Evolutionary conservation across 208 protist genomes (phyloP).

Genomic region (Acanthamoeba lenticulata): DNA sequence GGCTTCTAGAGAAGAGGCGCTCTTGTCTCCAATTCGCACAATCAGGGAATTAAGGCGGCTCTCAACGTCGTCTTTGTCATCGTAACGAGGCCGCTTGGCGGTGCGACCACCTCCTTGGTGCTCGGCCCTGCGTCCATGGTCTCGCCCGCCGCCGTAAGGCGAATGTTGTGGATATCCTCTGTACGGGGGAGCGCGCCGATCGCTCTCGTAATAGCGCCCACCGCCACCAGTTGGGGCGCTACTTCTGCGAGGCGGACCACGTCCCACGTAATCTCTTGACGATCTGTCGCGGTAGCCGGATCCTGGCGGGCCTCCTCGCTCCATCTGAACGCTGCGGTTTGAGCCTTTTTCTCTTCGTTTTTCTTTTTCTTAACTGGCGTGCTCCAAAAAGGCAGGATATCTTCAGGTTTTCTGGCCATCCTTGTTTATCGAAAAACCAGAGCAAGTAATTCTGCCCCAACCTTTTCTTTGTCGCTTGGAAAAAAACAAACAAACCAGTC

Average conservation of each 20-base stretch:
- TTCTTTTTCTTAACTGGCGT: too few species aligned
- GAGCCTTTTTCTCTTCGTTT: too few species aligned
- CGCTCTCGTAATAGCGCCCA: not conserved
- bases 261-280: not conserved
- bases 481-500: too few species aligned
- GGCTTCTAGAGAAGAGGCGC: constrained; percentile 42
- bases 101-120: not conserved
- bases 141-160: not conserved
- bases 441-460: too few species aligned
- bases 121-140: not conserved
- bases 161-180: not conserved
- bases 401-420: too few species aligned
- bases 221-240: not conserved
- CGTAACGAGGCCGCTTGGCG: not conserved
- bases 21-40: constrained; percentile 43
- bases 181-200: not conserved
- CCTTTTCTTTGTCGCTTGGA: too few species aligned
- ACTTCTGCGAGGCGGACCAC: not conserved
- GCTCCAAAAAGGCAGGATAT: too few species aligned
- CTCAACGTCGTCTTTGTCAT: constrained; percentile 18
- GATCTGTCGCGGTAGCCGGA: not conserved
- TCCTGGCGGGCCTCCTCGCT: not conserved
- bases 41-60: not conserved
- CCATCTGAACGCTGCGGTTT: too few species aligned
- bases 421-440: too few species aligned